Evolutionary conservation across 2,329 filamentous ascomycete species (phyloP).

Genomic region (Fusarium algeriense): DNA sequence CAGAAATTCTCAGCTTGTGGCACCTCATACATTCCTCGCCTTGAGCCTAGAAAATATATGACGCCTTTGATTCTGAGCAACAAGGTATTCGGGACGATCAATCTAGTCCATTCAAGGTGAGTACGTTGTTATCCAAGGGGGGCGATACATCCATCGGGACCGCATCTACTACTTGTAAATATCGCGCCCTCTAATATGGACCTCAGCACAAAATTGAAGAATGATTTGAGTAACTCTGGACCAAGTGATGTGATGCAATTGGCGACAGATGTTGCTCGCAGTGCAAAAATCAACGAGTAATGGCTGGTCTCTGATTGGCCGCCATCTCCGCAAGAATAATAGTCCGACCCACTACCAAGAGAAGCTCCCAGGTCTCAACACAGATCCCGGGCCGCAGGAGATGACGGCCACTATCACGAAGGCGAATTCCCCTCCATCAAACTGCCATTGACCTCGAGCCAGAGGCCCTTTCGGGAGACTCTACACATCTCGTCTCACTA

Average conservation of each 20-base stretch:
- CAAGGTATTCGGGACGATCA: not conserved
- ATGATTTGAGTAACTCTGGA: constrained; percentile 1
- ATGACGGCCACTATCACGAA: constrained; percentile 51
- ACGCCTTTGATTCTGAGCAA: constrained; percentile 12
- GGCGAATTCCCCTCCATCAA: constrained; percentile 49
- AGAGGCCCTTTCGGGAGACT: constrained; percentile 53
- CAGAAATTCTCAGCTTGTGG: not conserved
- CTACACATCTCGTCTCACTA: constrained; percentile 46
- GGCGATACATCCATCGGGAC: too few relatives aligned
- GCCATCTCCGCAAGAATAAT: constrained; percentile 48
- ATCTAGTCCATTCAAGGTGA: not conserved
- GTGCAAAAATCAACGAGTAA: constrained; percentile 47
- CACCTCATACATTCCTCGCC: not conserved
- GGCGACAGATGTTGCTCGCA: constrained; percentile 18
- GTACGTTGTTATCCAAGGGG: not conserved
- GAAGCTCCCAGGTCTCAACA: constrained; percentile 51
- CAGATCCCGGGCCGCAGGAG: constrained; percentile 44
- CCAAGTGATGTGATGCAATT: constrained; percentile 23
- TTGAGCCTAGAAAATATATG: constrained; percentile 17
- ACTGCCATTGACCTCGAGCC: constrained; percentile 54
- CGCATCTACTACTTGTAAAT: too few relatives aligned
- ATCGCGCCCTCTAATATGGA: not conserved
- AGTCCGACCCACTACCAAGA: constrained; percentile 49
- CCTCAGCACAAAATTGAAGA: not conserved
- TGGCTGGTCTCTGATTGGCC: constrained; percentile 48